Conservation (phyloP, 495 filamentous ascomycete genomes). For the Neohortaea acidophila region DNA sequence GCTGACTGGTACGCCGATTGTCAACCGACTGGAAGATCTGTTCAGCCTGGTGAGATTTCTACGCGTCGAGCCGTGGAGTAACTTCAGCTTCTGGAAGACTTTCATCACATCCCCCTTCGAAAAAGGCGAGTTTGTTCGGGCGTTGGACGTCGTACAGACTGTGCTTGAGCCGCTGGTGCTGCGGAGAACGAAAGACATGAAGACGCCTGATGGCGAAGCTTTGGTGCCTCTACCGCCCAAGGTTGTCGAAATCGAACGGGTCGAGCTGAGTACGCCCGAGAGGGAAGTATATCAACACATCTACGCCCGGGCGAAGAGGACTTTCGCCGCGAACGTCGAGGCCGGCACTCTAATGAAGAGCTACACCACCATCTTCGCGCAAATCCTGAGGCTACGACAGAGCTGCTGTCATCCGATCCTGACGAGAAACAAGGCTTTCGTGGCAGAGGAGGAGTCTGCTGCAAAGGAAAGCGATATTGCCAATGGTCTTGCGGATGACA, state of each 20-base stretch:
- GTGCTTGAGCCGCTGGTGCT: constrained; percentile 93
- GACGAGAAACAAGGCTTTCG: constrained; percentile 66
- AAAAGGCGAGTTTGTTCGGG: constrained; percentile 79
- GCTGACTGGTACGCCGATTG: constrained; percentile 89
- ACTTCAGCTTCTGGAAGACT: constrained; percentile 97
- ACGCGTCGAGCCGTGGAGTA: constrained; percentile 89
- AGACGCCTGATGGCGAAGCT: constrained; percentile 75
- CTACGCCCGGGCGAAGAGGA: constrained; percentile 62
- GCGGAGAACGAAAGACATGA: constrained; percentile 92
- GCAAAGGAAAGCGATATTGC: constrained; percentile 62
- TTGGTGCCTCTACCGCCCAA: constrained; percentile 75
- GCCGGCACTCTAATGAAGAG: constrained; percentile 86
- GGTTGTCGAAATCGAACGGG: constrained; percentile 63
- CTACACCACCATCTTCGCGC: constrained; percentile 90
- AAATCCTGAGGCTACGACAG: constrained; percentile 86
- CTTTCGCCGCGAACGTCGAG: constrained; percentile 72
- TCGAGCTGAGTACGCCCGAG: constrained; percentile 71
- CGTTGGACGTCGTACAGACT: constrained; percentile 91
- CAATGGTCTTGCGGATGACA: constrained; percentile 79
- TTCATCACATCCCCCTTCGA: constrained; percentile 97
- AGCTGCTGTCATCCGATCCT: constrained; percentile 87
- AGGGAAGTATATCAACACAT: constrained; percentile 85
- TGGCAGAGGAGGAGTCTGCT: constrained; percentile 78
- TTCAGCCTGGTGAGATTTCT: constrained; percentile 88
- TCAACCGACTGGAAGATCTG: constrained; percentile 92